phyloP scores from a whole-genome alignment of 2,329 filamentous ascomycete species.

The Penicillium concentricum region DNA sequence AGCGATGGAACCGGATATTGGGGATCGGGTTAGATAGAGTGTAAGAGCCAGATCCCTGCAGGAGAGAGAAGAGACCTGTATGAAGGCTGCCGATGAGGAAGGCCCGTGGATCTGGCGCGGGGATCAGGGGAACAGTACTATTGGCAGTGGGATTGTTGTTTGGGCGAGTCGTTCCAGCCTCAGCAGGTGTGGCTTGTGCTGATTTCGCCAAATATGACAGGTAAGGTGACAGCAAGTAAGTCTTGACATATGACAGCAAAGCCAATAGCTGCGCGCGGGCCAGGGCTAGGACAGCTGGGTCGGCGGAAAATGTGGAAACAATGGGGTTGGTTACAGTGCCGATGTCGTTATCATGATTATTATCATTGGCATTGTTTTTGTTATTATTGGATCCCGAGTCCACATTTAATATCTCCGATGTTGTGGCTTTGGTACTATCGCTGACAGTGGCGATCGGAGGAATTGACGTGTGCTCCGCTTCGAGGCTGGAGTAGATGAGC shows the following conservation, averaged over 20 bases:
- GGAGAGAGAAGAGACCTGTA: constrained; percentile 31
- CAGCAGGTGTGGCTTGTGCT: background rate
- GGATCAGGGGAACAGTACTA: constrained; percentile 22
- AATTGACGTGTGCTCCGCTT: constrained; percentile 27
- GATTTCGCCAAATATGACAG: constrained; percentile 15
- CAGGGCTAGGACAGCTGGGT: constrained; percentile 10
- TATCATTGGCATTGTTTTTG: background rate
- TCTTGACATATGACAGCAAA: constrained; percentile 28
- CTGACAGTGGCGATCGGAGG: constrained; percentile 16
- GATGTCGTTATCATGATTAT: background rate
- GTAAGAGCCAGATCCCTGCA: constrained; percentile 24
- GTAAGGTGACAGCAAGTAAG: constrained; percentile 28
- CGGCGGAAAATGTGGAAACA: constrained; percentile 16
- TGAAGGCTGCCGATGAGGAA: constrained; percentile 42
- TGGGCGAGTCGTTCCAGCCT: background rate
- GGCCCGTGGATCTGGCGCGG: constrained; percentile 26
- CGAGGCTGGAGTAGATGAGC: constrained; percentile 43
- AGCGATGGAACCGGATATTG: constrained; percentile 29
- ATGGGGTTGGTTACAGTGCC: background rate
- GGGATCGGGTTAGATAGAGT: constrained; percentile 11
- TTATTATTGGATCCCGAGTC: constrained; percentile 5
- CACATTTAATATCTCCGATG: constrained; percentile 4
- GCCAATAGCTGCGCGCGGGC: constrained; percentile 30
- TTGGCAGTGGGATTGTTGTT: background rate
- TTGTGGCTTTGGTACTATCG: background rate